These are phyloP conservation scores for Casuarina glauca DNA, from an alignment of 306 rosid species.

Conservation along the genomic window DNA sequence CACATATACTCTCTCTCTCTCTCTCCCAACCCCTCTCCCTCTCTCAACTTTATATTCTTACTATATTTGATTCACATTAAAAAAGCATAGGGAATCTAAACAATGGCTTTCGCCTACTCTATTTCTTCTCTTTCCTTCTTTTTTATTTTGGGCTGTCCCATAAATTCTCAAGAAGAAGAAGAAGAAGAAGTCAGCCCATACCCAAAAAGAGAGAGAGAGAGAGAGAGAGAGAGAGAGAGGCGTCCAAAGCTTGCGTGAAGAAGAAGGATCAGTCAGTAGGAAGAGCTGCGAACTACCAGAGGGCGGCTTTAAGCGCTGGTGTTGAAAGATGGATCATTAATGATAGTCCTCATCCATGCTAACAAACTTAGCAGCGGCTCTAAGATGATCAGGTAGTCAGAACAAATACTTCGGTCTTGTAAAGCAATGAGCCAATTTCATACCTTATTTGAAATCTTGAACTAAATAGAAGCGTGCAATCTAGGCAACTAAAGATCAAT, in stretches of 20 bases:
- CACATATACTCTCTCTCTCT: neutral
- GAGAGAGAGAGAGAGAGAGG: neutral
- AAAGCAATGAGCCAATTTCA: neutral
- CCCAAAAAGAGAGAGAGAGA: neutral
- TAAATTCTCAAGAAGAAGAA: neutral
- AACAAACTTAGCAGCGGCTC: neutral
- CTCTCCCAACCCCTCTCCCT: neutral
- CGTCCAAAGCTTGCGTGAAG: conserved; percentile 7
- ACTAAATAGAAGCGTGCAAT: neutral
- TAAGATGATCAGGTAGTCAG: neutral
- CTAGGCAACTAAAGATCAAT: neutral
- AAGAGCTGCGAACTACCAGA: neutral
- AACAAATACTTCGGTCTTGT: neutral
- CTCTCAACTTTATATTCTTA: neutral
- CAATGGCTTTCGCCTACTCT: neutral
- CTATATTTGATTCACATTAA: conserved; percentile 10
- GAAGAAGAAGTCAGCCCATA: neutral
- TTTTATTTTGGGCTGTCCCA: neutral
- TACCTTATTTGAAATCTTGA: neutral
- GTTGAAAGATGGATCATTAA: conserved; percentile 27
- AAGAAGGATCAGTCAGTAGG: conserved; percentile 14
- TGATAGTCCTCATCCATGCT: conserved; percentile 20
- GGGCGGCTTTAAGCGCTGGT: conserved; percentile 18
- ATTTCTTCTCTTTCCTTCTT: neutral
- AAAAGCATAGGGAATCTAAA: conserved; percentile 12